Percentiles rank a stretch among this genome's conserved stretches.
phyloP scores from a whole-genome alignment of 1,139 yeast genomes.

The Pneumocystis wakefieldiae region DNA sequence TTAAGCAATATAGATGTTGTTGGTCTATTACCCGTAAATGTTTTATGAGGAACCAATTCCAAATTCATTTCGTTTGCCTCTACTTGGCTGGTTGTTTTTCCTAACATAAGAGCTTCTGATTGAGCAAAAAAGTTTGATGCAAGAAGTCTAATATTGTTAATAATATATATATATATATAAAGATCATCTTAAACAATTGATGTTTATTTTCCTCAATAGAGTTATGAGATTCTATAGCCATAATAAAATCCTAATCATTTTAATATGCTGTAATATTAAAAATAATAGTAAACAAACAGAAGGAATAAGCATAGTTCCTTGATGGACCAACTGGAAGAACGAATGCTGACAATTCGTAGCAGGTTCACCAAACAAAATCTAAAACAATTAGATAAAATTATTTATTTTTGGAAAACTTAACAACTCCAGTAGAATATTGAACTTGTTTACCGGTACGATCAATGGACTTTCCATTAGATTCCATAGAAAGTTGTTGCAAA shows the following conservation, averaged over 20 bases:
- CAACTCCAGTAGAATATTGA: conserved; percentile 83
- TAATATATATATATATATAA: neutral
- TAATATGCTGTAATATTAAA: neutral
- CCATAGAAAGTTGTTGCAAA: conserved; percentile 96
- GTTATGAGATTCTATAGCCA: conserved; percentile 96
- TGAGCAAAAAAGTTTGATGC: conserved; percentile 98
- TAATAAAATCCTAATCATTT: conserved; percentile 42
- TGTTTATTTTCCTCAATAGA: conserved; percentile 88
- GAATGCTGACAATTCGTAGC: conserved; percentile 98
- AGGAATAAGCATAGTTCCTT: conserved; percentile 95
- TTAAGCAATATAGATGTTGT: conserved; percentile 93
- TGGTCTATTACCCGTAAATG: conserved; percentile 96
- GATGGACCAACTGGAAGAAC: conserved; percentile 97
- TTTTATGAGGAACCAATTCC: conserved; percentile 82
- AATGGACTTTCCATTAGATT: conserved; percentile 95
- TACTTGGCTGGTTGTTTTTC: conserved; percentile 75
- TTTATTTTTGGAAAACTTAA: neutral
- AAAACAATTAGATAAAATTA: neutral
- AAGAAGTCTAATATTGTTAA: conserved; percentile 41
- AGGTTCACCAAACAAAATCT: conserved; percentile 90
- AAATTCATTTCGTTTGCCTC: conserved; percentile 71
- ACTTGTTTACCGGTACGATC: conserved; percentile 83
- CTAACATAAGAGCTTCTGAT: conserved; percentile 94
- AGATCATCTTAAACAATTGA: conserved; percentile 33
- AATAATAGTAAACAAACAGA: conserved; percentile 30